phyloP scores from a whole-genome alignment of 2,329 filamentous ascomycete species.

The Rutstroemia sp. region DNA sequence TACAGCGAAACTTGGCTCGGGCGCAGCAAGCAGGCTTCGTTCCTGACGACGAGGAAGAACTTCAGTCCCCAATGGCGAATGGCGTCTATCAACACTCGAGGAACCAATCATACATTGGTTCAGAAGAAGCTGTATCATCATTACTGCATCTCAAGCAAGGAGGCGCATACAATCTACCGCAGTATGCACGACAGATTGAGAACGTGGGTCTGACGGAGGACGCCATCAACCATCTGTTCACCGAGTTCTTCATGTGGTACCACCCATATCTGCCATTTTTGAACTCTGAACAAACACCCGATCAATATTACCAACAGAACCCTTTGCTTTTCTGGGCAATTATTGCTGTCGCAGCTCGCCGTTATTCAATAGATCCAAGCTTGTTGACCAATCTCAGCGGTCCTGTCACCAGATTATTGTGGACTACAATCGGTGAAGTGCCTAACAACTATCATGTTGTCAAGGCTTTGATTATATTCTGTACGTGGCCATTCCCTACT shows the following conservation, averaged over 20 bases:
- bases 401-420: slow-evolving; percentile 63
- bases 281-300: slow-evolving; percentile 56
- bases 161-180: slow-evolving; percentile 39
- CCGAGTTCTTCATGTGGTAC: slow-evolving; percentile 68
- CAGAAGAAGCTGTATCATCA: slow-evolving; percentile 61
- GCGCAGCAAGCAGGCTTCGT: slow-evolving; percentile 53
- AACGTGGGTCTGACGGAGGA: slow-evolving; percentile 57
- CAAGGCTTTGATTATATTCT: slow-evolving; percentile 72
- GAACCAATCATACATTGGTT: slow-evolving; percentile 55
- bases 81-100: slow-evolving; percentile 50
- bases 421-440: slow-evolving; percentile 69
- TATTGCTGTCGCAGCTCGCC: slow-evolving; percentile 65
- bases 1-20: slow-evolving; percentile 53
- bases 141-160: slow-evolving; percentile 59
- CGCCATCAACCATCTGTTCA: slow-evolving; percentile 57
- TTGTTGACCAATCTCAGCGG: slow-evolving; percentile 62
- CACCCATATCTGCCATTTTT: slow-evolving; percentile 74
- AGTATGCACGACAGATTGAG: slow-evolving; percentile 40
- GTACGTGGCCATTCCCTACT: slow-evolving; percentile 77
- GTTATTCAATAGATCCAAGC: slow-evolving; percentile 51
- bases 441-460: slow-evolving; percentile 75
- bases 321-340: slow-evolving; percentile 82
- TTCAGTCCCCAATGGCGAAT: slow-evolving; percentile 52
- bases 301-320: slow-evolving; percentile 70
- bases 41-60: slow-evolving; percentile 45